Evolutionary conservation across 768 basidiomycete genomes (phyloP).

Genomic region (Pholiota molesta): DNA sequence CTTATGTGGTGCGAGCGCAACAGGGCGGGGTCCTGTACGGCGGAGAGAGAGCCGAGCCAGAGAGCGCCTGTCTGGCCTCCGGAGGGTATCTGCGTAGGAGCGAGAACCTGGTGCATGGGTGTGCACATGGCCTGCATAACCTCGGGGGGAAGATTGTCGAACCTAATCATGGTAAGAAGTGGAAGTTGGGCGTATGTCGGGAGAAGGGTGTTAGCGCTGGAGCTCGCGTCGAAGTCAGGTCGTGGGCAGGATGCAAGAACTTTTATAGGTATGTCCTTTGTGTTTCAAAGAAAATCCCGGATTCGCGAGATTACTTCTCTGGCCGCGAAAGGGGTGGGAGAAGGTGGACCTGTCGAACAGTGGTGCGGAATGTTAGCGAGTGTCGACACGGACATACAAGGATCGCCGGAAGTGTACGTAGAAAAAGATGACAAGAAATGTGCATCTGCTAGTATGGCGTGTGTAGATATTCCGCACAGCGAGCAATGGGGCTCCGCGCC

Average conservation of each 20-base stretch:
- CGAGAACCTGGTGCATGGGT: constrained; percentile 76
- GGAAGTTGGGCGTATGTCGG: not conserved
- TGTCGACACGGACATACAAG: not conserved
- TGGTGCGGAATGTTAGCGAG: not conserved
- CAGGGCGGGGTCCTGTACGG: constrained; percentile 56
- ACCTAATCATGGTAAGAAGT: constrained; percentile 63
- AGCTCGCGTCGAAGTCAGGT: not conserved
- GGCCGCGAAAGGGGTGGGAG: constrained; percentile 2
- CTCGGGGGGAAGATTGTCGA: constrained; percentile 73
- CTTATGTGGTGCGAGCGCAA: constrained; percentile 53
- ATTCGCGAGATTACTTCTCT: constrained; percentile 1
- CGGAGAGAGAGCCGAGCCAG: constrained; percentile 70
- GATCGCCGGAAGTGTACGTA: not conserved
- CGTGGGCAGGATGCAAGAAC: too few relatives aligned
- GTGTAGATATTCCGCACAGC: not conserved
- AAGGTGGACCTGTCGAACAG: constrained; percentile 1
- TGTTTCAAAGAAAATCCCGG: constrained; percentile 2
- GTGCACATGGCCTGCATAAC: constrained; percentile 86
- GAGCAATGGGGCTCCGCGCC: not conserved
- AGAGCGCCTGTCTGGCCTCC: constrained; percentile 49
- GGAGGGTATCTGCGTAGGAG: constrained; percentile 35
- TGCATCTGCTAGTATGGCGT: not conserved
- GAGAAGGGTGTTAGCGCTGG: not conserved
- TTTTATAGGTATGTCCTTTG: not conserved
- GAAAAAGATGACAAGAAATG: not conserved